A percentile compares a stretch with the other conserved stretches of the same genome.
phyloP scores from a whole-genome alignment of 495 filamentous ascomycete genomes.

The Talaromyces adpressus region DNA sequence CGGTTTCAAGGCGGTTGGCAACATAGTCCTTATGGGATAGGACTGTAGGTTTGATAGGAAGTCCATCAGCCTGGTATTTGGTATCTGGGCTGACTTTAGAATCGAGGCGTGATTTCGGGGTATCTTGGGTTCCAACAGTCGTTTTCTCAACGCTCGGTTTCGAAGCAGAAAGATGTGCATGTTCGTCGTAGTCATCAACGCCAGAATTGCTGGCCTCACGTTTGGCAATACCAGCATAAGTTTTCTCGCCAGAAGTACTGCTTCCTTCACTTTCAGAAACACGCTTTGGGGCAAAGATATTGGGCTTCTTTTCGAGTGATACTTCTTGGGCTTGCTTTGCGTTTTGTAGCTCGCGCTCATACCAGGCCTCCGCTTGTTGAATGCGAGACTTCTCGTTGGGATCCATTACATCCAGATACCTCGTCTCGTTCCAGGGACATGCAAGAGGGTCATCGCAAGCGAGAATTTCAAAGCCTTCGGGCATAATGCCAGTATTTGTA shows the following conservation, averaged over 20 bases:
- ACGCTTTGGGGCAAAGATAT: not conserved
- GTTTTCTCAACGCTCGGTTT: not conserved
- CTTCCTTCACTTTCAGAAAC: not conserved
- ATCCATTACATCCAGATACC: slow-evolving; percentile 53
- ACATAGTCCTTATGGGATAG: slow-evolving; percentile 61
- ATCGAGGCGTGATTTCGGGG: not conserved
- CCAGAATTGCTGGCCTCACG: not conserved
- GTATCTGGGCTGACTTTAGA: not conserved
- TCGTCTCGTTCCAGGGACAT: slow-evolving; percentile 73
- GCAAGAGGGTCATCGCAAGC: slow-evolving; percentile 57
- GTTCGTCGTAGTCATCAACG: slow-evolving; percentile 4
- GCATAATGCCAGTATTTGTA: slow-evolving; percentile 83
- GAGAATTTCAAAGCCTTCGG: slow-evolving; percentile 61
- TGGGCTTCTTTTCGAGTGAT: not conserved
- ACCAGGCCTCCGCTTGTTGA: slow-evolving; percentile 18
- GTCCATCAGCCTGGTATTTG: not conserved
- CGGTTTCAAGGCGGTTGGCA: slow-evolving; percentile 46
- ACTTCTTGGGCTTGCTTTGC: slow-evolving; percentile 3
- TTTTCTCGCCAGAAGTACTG: not conserved
- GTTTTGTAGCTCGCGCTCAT: slow-evolving; percentile 21
- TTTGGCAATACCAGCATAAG: not conserved
- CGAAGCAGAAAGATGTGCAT: slow-evolving; percentile 3
- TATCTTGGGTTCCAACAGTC: not conserved
- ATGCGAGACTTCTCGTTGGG: slow-evolving; percentile 31
- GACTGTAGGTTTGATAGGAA: slow-evolving; percentile 24